A percentile compares a stretch with the other conserved stretches of the same genome.
phyloP scores from a whole-genome alignment of 345 rosid species.

The Salix brachista region DNA sequence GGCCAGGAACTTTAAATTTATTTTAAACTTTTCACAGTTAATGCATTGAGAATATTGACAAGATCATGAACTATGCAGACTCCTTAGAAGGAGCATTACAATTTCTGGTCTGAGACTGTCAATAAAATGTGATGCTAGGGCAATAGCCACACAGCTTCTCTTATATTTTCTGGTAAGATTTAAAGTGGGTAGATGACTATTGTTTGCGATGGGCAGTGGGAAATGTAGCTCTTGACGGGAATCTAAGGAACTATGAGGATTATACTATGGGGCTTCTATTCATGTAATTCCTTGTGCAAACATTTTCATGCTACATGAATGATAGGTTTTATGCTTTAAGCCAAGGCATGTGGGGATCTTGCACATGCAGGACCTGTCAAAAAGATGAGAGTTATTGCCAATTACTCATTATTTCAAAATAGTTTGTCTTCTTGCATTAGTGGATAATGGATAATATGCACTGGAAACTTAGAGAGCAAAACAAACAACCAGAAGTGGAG shows the following conservation, averaged over 20 bases:
- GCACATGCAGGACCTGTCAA: not conserved
- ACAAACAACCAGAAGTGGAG: not conserved
- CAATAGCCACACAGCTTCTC: not conserved
- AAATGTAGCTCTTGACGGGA: conserved; percentile 2
- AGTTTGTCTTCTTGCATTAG: not conserved
- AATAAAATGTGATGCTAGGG: not conserved
- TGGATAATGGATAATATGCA: not conserved
- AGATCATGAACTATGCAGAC: not conserved
- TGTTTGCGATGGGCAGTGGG: not conserved
- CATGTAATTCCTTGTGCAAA: not conserved
- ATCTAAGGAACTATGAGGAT: not conserved
- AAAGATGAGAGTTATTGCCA: not conserved
- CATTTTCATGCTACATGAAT: not conserved
- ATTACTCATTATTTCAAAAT: not conserved
- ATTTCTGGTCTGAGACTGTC: not conserved
- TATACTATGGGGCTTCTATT: not conserved
- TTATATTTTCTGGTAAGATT: not conserved
- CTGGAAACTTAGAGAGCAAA: conserved; percentile 9
- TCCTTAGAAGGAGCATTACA: not conserved
- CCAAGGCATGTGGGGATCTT: not conserved
- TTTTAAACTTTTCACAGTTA: not conserved
- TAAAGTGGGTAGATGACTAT: not conserved
- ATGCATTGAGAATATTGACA: not conserved
- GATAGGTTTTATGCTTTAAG: not conserved
- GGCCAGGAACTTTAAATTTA: not conserved